Percentiles rank a stretch among this genome's conserved stretches.
phyloP scores from a whole-genome alignment of 75 land plant genomes.

The Sequoia sempervirens region DNA sequence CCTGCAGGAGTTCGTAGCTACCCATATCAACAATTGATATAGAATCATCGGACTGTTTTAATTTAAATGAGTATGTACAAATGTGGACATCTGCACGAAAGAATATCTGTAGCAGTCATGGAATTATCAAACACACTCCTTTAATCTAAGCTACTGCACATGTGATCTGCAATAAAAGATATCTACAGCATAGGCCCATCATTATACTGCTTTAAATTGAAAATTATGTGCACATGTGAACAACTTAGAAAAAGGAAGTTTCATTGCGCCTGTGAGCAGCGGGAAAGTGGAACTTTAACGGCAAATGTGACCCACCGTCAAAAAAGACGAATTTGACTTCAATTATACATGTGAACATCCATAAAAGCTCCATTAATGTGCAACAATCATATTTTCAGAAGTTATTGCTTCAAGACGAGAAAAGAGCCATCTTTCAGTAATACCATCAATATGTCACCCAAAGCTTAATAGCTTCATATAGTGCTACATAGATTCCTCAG shows the following conservation, averaged over 20 bases:
- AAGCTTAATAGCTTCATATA: not conserved
- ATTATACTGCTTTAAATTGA: not conserved
- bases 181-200: not conserved
- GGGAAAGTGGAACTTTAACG: not conserved
- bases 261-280: not conserved
- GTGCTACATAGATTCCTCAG: not conserved
- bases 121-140: not conserved
- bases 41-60: not conserved
- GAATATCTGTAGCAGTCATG: not conserved
- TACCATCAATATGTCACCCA: not conserved
- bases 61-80: not conserved
- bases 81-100: not conserved
- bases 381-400: not conserved
- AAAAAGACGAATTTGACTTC: not conserved
- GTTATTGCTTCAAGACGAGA: not conserved
- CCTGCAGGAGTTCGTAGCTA: not conserved
- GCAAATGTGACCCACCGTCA: not conserved
- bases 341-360: constrained; percentile 3
- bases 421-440: not conserved
- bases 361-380: not conserved
- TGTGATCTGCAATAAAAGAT: not conserved
- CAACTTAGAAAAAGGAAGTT: not conserved
- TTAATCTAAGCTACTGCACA: not conserved
- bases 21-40: not conserved
- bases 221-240: not conserved